Evolutionary conservation across 1,284 basidiomycete genomes (phyloP), one percentile per base, ranked within the genome.

Genomic region (Irpex lacteus): DNA sequence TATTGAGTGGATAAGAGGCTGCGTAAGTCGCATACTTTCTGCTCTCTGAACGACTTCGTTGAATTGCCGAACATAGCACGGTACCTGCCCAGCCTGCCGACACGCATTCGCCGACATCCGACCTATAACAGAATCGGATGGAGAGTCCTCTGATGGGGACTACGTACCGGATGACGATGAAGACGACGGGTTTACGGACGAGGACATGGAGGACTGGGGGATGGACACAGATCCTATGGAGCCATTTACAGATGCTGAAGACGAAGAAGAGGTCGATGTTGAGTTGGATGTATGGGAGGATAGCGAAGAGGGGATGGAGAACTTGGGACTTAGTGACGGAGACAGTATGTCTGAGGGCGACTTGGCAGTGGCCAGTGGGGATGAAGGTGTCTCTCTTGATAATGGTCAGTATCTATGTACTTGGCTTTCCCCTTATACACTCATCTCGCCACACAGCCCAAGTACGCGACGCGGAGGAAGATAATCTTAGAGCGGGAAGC

Each of bases 21-120:
- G 80, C 65, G 88, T 88, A 69, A 62, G 81, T 71, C 15, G 38
- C 8, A 37, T 37, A 36, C 37, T 19, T 26, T 59, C 34, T 59
- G 32, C 32, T 34, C 32, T 6, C 5, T 44, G 5, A 44, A 11
- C 15, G 5, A 15, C 15, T 11, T 15, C 15, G 9, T 44, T 44
- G 26, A 26, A 26, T 5, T 44, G 2, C 40, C 26, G 21, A 54
- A 7, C 34, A 26, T 66, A 89, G 87, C 87, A 89, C 69, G 88
- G 88, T n/a, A 89, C 78, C 66, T 91, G 89, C 67, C 88, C 88
- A 9, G 82, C 86, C 6, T 91, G 89, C 71, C 78, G 88, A 49
- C 76, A 84, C 63, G 72, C 76, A 5, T 90, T 90, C 74, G 75
- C 87, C 34, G 80, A 85, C 62, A 80, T 89, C 60, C 74, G 72